phyloP scores from a whole-genome alignment of 2,329 filamentous ascomycete species.

The Aciculosporium take region DNA sequence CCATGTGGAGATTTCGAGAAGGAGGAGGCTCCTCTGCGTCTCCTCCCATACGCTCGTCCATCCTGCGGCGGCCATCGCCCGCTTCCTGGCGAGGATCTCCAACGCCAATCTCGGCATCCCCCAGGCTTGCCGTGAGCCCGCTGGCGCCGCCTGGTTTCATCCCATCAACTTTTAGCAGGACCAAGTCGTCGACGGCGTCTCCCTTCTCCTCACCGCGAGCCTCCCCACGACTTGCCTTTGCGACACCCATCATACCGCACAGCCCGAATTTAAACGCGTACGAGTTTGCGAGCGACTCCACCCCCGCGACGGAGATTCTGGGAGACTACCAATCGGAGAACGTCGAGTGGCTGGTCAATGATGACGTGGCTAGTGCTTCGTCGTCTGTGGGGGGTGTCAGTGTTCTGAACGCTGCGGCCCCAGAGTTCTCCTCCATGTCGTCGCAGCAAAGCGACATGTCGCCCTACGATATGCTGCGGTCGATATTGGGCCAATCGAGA shows the following conservation, averaged over 20 bases:
- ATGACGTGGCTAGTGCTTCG: conserved; percentile 65
- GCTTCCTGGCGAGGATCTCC: conserved; percentile 80
- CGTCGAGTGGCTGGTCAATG: conserved; percentile 93
- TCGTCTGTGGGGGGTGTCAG: conserved; percentile 58
- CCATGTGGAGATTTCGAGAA: conserved; percentile 73
- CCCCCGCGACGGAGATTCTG: conserved; percentile 70
- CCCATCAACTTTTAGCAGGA: conserved; percentile 58
- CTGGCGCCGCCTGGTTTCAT: conserved; percentile 73
- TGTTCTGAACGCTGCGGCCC: conserved; percentile 62
- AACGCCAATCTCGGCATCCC: conserved; percentile 72
- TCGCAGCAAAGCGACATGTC: conserved; percentile 78
- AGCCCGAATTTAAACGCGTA: conserved; percentile 91
- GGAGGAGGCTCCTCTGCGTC: conserved; percentile 51
- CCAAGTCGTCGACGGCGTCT: conserved; percentile 66
- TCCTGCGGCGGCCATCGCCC: conserved; percentile 80
- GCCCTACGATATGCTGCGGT: conserved; percentile 93
- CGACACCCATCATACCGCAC: conserved; percentile 81
- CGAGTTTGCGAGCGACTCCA: conserved; percentile 74
- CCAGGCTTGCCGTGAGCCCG: conserved; percentile 68
- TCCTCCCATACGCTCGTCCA: conserved; percentile 73
- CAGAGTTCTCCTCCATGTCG: conserved; percentile 53
- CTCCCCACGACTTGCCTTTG: conserved; percentile 79
- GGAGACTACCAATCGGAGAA: conserved; percentile 88
- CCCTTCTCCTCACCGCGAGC: conserved; percentile 90
- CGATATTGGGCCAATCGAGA: conserved; percentile 76